These are phyloP conservation scores for Mortierella sp. DNA, from an alignment of 371 early-diverging fungal species.

Conservation along the genomic window DNA sequence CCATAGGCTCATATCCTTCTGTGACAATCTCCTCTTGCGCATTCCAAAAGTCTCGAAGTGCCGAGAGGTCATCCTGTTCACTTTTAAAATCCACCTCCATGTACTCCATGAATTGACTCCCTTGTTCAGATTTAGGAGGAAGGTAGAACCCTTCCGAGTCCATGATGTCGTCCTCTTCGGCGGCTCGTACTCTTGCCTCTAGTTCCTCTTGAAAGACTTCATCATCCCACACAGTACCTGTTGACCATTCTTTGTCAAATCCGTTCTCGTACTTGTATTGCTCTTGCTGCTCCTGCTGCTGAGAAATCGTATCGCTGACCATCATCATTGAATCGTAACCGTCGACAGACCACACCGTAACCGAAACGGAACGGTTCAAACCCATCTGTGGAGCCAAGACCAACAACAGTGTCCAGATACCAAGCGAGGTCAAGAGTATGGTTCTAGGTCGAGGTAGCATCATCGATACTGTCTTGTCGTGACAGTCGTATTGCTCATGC, in stretches of 20 bases:
- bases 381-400: conserved; percentile 12
- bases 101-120: no score
- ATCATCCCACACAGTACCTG: no score
- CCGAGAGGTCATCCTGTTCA: no score
- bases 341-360: no score
- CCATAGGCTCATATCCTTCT: neutral
- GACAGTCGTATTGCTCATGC: neutral
- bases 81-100: no score
- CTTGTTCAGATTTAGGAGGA: no score
- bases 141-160: conserved; percentile 18
- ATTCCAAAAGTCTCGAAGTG: no score
- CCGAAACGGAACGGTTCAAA: neutral
- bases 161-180: conserved; percentile 28
- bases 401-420: conserved; percentile 4
- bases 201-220: neutral
- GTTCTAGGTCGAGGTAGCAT: neutral
- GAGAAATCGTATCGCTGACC: no score
- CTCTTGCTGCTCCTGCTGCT: neutral
- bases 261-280: no score
- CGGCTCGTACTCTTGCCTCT: conserved; percentile 15
- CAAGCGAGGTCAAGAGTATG: no score
- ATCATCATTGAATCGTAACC: no score
- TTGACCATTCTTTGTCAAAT: no score
- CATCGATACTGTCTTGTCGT: neutral
- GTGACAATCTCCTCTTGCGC: neutral